Conservation (phyloP, 495 filamentous ascomycete genomes). For the Cairneyella variabilis region DNA sequence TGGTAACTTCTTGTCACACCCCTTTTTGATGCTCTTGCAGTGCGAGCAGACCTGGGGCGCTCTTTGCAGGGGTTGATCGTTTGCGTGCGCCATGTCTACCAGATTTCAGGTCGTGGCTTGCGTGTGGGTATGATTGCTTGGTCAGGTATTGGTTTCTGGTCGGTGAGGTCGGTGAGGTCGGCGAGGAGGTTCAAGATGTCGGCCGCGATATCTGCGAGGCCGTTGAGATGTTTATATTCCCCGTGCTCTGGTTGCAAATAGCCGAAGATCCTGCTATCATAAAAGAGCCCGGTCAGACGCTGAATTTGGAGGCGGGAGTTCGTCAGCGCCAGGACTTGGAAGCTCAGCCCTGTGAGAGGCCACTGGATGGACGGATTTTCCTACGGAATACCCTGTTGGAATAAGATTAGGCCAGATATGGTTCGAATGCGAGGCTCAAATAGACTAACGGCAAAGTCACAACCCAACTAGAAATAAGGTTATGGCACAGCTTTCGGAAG, state of each 20-base stretch:
- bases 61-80: background rate
- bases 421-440: too few relatives aligned
- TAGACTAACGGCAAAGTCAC: too few relatives aligned
- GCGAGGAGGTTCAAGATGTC: background rate
- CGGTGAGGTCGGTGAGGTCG: background rate
- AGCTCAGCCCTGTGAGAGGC: background rate
- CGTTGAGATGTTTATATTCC: background rate
- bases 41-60: slow-evolving; percentile 22
- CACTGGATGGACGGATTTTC: too few relatives aligned
- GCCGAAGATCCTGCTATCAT: too few relatives aligned
- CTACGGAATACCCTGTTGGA: too few relatives aligned
- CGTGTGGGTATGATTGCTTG: background rate
- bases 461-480: too few relatives aligned
- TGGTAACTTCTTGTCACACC: slow-evolving; percentile 22
- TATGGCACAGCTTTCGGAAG: too few relatives aligned
- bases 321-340: background rate
- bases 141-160: background rate
- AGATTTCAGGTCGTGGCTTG: background rate
- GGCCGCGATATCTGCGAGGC: slow-evolving; percentile 2
- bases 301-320: background rate
- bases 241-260: background rate
- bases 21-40: slow-evolving; percentile 25
- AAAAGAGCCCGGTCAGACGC: background rate
- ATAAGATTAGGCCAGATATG: too few relatives aligned
- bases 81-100: background rate